Base-by-base conservation (phyloP, 306 rosid species). In the Spatholobus suberectus region DNA sequence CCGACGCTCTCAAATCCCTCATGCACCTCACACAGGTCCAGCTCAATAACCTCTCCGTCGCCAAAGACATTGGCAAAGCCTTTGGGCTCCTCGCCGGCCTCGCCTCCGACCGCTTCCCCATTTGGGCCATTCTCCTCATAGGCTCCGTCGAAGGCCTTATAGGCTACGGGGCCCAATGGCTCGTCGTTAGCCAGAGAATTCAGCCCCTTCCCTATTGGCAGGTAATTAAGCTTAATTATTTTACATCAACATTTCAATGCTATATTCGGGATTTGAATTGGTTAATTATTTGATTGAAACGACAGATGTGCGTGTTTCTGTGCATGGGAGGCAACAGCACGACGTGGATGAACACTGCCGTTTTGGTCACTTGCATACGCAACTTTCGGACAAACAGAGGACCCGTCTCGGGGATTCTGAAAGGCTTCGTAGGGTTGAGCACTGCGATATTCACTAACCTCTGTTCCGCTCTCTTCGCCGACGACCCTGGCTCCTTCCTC, bases 261-360 rank as follows among this genome's bases (percentile, higher is more conserved):
- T n/a, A n/a, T n/a, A n/a, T n/a, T n/a, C n/a, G n/a, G n/a, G n/a
- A n/a, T n/a, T n/a, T n/a, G n/a, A n/a, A n/a, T n/a, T n/a, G n/a
- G n/a, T n/a, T n/a, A n/a, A n/a, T n/a, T n/a, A n/a, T 24, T 15
- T 58, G 44, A 3, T n/a, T 52, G 9, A 21, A 76, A 23, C 35
- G 8, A 0, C 85, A 94, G 98, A 93, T 96, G 98, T 89, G 98
- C 8, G 73, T 96, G 26, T 90, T 90, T 70, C 68, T 96, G 20
- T 96, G 99, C 86, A 76, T 93, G 97, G 99, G 99, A 51, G 99
- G 99, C 4, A 96, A 93, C 73, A 93, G 98, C 87, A 87, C 99
- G 0, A 96, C 99, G 1, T 96, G 99, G 99, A 93, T 96, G 99
- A 96, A 96, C 97, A 96, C 98, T 74, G 98, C 98, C 11, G 89